A percentile compares a stretch with the other conserved stretches of the same genome.
These are phyloP conservation scores for Aureobasidium musti DNA, from an alignment of 2,329 filamentous ascomycete species.

Conservation along the genomic window DNA sequence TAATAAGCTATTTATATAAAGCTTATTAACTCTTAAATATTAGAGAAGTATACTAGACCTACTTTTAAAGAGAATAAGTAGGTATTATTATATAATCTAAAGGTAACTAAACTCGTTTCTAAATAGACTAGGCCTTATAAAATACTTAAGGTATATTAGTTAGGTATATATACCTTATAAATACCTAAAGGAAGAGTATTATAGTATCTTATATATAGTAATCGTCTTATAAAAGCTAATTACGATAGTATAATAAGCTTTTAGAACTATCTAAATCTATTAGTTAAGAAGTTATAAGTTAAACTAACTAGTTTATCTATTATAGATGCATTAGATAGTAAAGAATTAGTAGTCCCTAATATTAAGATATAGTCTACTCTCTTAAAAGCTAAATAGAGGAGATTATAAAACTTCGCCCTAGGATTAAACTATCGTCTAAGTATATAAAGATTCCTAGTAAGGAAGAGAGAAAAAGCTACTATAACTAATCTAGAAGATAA, in stretches of 20 bases:
- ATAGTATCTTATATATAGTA: neutral
- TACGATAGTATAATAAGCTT: neutral
- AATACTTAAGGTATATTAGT: neutral
- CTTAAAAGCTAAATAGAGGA: neutral
- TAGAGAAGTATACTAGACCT: neutral
- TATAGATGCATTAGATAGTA: neutral
- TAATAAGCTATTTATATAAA: too few relatives aligned
- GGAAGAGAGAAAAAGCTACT: neutral
- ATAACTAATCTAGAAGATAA: neutral
- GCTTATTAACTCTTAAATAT: neutral
- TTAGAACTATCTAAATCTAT: neutral
- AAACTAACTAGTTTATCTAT: neutral
- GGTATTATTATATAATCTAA: neutral
- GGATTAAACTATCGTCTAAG: neutral
- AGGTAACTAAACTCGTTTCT: neutral
- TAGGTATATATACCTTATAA: neutral
- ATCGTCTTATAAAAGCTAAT: neutral
- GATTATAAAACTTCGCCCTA: neutral
- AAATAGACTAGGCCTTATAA: slow-evolving; percentile 7
- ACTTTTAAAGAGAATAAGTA: slow-evolving; percentile 1
- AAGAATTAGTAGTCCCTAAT: neutral
- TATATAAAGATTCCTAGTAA: neutral
- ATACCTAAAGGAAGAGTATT: neutral
- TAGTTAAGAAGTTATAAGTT: neutral
- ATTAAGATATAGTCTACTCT: neutral